Base-by-base conservation (phyloP, 768 basidiomycete genomes). In the Podaxis carcinomalis region DNA sequence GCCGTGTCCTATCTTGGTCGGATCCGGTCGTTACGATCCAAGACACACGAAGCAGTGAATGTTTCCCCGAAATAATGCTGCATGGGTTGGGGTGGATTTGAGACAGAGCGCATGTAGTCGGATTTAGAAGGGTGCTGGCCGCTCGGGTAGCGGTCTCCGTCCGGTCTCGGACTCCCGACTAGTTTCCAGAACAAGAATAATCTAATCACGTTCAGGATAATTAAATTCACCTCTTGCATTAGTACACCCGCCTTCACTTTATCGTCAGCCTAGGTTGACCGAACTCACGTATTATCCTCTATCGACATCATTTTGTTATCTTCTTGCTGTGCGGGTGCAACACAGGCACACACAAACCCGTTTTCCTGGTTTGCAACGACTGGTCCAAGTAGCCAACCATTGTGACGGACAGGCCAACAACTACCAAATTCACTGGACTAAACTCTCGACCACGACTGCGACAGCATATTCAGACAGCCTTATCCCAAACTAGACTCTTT, bases 201-300 rank as follows among this genome's bases (percentile, higher is more conserved):
- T 56, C 54, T 56, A 56, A 56, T 54, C 52, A 54, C 52, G 35
- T 54, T 54, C 52, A 44, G n/a, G 3, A 7, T 32, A 32, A 32
- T 32, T 32, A 1, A 32, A 32, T 32, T 32, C 32, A 32, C 9
- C 32, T 32, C 32, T 32, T 9, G 7, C 32, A 9, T 32, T 9
- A 32, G 32, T 32, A 32, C 32, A 32, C 32, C 32, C 7, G 32
- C 32, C 32, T 32, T 32, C 32, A 9, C 32, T 9, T 44, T 9
- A n/a, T n/a, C 6, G 16, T 16, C 13, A 16, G 14, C 42, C n/a
- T 44, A 7, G 42, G 42, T 19, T 9, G n/a, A 44, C 14, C 23
- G 47, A 7, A 27, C 19, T 6, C 16, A 2, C 21, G 19, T n/a
- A 19, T 9, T 11, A 5, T 9, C 10, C 6, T 11, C 23, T 21